Evolutionary conservation across 176 grass and related monocot species (phyloP).

Genomic region (Rhynchospora tenuis): DNA sequence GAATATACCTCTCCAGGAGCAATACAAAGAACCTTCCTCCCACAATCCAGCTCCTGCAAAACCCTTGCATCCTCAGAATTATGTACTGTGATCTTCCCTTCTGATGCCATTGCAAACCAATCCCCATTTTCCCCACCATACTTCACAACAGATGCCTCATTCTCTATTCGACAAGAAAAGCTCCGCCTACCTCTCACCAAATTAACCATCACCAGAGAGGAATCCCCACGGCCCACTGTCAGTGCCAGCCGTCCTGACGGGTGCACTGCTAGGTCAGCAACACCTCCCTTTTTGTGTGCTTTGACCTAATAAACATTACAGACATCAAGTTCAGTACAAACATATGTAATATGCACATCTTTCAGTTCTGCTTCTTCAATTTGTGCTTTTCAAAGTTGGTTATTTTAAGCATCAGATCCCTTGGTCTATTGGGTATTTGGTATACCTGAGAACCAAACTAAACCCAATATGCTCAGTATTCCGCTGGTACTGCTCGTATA

Average conservation of each 20-base stretch:
- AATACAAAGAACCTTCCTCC: slow-evolving; percentile 51
- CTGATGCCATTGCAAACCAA: slow-evolving; percentile 45
- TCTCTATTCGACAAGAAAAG: slow-evolving; percentile 70
- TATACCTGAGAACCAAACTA: not conserved
- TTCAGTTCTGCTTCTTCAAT: not conserved
- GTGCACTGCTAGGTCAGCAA: slow-evolving; percentile 56
- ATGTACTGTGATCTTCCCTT: slow-evolving; percentile 56
- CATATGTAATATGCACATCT: not conserved
- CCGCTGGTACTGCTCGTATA: not conserved
- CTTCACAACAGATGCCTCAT: slow-evolving; percentile 37
- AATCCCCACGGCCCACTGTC: slow-evolving; percentile 49
- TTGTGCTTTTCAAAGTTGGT: not conserved
- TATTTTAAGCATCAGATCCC: not conserved
- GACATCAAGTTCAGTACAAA: not conserved
- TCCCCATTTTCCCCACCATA: slow-evolving; percentile 34
- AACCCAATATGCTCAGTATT: not conserved
- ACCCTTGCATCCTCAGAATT: slow-evolving; percentile 69
- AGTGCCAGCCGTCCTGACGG: slow-evolving; percentile 59
- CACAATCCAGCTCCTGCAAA: slow-evolving; percentile 56
- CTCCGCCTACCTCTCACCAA: slow-evolving; percentile 54
- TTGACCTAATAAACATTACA: slow-evolving; percentile 4
- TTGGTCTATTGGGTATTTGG: not conserved
- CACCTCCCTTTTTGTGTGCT: slow-evolving; percentile 26
- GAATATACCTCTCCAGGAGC: slow-evolving; percentile 59
- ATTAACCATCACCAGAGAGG: slow-evolving; percentile 62